Base-by-base conservation (phyloP, 805 yeast species). In the Teunomyces aglyptinius region DNA sequence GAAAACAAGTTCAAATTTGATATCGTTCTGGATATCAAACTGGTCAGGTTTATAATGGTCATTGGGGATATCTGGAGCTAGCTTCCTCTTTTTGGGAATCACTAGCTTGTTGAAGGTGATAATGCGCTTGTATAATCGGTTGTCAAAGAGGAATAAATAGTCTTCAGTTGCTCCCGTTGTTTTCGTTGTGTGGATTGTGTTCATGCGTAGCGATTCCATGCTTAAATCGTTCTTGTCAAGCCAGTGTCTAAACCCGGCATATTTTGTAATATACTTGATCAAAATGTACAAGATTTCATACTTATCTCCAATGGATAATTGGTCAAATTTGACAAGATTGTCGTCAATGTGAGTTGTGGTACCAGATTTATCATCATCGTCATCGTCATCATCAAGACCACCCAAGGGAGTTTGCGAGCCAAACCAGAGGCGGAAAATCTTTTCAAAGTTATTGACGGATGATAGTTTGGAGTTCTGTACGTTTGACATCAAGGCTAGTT, bases 241-340 rank as follows among this genome's bases (percentile, higher is more conserved):
- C 58, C 71, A 81, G 19, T 61, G 63, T 50, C 82, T 68, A 54
- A 82, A 80, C 28, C 64, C 64, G 6, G 76, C 73, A 43, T 68
- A 62, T 41, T 64, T 66, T 34, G 81, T 71, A 6, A 74, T 57
- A 49, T 74, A 71, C 5, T 64, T 56, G 12, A 81, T 67, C 54
- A 82, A 57, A 2, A 67, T 58, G 52, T 73, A 75, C 4, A 80
- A 55, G 3, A 81, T 66, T 31, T 77, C 79, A 45, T 81, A 66
- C 51, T 80, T 78, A n/a, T 74, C 81, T 2, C 60, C 53, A 5
- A 80, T 56, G 6, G 65, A 63, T 19, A 81, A 61, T 10, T 57
- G 44, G 32, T 73, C 72, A 53, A 76, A 80, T 46, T 58, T 49
- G 45, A 62, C 61, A 10, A 50, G 60, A n/a, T 59, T 58, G 1